Evolutionary conservation across 2,329 filamentous ascomycete species (phyloP), one percentile per base, ranked within the genome.

Genomic region (Trichoderma lentiforme): DNA sequence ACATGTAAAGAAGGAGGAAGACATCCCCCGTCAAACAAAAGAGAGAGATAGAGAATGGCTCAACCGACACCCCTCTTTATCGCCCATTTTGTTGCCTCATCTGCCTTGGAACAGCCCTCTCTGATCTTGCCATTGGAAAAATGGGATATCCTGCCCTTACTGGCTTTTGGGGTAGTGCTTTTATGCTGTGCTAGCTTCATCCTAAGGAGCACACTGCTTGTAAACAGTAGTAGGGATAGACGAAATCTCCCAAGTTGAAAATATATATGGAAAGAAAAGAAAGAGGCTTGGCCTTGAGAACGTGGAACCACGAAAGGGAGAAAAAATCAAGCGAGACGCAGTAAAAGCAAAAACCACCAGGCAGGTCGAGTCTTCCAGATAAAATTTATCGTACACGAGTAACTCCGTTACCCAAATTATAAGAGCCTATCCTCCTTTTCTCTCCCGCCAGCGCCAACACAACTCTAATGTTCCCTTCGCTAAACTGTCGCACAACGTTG

Each of bases 321-420:
- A 56, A 61, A 69, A 51, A 74, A 67, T 69, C 56, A 73, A 63
- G 51, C 15, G 47, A 51, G 32, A 15, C 28, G 36, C 36, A 63
- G 26, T 57, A 65, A 32, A 71, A 71, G 47, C 62, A 53, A 70
- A 60, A 64, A 21, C 56, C 34, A 65, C 67, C 26, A 61, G 70
- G 65, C 68, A 71, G 71, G 73, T 62, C 47, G 61, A 72, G 70
- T 75, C 74, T 74, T 74, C 73, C 68, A 70, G 74, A 71, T 73
- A 73, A 72, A 72, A 75, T 77, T 77, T 78, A 77, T 81, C 76
- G 74, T 81, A 81, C 79, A 80, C 76, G 76, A 78, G 77, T 76
- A 79, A 76, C 73, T 75, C 76, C 74, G 74, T 79, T 78, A 78
- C 77, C 76, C 77, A 77, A 73, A 80, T 80, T 79, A 80, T 60